phyloP scores from a whole-genome alignment of 2,329 filamentous ascomycete genomes.

The Beauveria bassiana region DNA sequence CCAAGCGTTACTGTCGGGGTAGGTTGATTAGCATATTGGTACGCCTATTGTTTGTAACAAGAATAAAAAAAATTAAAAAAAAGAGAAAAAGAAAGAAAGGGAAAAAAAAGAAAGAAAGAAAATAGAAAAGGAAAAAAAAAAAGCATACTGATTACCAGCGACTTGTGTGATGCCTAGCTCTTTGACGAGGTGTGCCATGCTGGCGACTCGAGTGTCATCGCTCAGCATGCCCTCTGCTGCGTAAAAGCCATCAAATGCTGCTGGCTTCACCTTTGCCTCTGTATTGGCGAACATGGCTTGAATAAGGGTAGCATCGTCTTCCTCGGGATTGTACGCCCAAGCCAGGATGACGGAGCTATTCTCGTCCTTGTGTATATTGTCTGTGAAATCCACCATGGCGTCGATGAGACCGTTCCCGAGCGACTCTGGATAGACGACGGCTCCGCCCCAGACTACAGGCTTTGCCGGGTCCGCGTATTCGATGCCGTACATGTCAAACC shows the following conservation, averaged over 20 bases:
- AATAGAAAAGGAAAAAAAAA: no score
- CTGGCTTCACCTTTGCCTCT: background rate
- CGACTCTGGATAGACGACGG: background rate
- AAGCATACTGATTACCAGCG: no score
- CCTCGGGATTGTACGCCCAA: constrained; percentile 21
- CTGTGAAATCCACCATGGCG: constrained; percentile 25
- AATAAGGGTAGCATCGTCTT: background rate
- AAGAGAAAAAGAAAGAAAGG: no score
- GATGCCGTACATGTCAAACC: no score
- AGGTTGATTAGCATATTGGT: no score
- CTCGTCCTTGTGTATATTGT: constrained; percentile 24
- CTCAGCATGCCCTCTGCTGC: constrained; percentile 15
- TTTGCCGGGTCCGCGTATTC: no score
- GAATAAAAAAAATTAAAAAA: no score
- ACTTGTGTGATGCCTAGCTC: no score
- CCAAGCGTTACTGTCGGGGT: no score
- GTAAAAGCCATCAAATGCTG: background rate
- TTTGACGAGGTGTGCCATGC: background rate
- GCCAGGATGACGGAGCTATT: constrained; percentile 26
- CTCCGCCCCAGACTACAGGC: constrained; percentile 23
- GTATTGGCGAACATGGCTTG: background rate
- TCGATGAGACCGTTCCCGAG: constrained; percentile 17
- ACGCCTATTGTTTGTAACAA: no score
- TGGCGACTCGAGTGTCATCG: constrained; percentile 22
- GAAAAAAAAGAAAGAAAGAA: no score